Evolutionary conservation across 2,329 filamentous ascomycete species (phyloP).

Genomic region (Neopestalotiopsis clavispora): DNA sequence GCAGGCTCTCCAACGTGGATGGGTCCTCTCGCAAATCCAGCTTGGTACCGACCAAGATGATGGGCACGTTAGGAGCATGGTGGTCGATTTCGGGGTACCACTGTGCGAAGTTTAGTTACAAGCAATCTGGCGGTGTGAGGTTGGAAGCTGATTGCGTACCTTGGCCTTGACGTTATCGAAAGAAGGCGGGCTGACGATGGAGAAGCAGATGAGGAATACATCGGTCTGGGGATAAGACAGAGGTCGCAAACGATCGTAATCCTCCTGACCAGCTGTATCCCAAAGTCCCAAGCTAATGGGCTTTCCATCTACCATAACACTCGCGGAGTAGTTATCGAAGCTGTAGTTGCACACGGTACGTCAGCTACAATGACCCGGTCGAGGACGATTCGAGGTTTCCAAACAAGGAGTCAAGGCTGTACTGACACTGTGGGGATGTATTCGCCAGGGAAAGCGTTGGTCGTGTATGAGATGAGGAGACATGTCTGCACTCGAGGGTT

Average conservation of each 20-base stretch:
- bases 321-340: constrained; percentile 98
- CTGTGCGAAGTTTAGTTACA: constrained; percentile 47
- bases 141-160: constrained; percentile 56
- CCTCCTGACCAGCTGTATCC: constrained; percentile 99
- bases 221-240: constrained; percentile 98
- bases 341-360: constrained; percentile 47
- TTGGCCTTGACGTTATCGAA: constrained; percentile 99
- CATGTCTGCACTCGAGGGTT: constrained; percentile 72
- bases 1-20: constrained; percentile 78
- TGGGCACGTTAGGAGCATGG: constrained; percentile 92
- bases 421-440: constrained; percentile 97
- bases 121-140: too few relatives aligned
- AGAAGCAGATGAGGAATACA: constrained; percentile 98
- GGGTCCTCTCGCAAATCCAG: constrained; percentile 92
- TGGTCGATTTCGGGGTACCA: constrained; percentile 99
- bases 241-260: constrained; percentile 93
- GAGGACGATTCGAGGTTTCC: not conserved
- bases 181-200: constrained; percentile 94
- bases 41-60: constrained; percentile 97
- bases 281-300: constrained; percentile 95
- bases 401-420: not conserved
- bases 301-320: constrained; percentile 98
- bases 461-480: constrained; percentile 98
- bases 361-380: constrained; percentile 5
- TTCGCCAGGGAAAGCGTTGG: constrained; percentile 99